phyloP scores from a whole-genome alignment of 2,329 filamentous ascomycete species.

The Penicillium sp. region DNA sequence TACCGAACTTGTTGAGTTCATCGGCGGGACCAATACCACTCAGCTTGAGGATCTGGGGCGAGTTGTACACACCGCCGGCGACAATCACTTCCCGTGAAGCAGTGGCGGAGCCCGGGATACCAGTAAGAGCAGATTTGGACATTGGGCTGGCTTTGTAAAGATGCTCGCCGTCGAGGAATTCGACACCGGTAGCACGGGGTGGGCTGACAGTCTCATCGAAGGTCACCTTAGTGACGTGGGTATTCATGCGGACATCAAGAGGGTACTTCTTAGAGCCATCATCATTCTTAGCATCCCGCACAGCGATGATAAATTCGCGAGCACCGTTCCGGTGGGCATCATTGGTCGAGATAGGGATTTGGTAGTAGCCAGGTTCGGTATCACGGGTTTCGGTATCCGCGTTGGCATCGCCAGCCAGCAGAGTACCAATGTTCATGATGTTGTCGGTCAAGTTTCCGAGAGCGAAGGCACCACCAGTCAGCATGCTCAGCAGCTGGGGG shows the following conservation, averaged over 20 bases:
- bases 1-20: slow-evolving; percentile 52
- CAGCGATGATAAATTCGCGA: slow-evolving; percentile 3
- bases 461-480: slow-evolving; percentile 53
- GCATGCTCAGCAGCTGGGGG: slow-evolving; percentile 52
- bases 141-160: slow-evolving; percentile 34
- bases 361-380: slow-evolving; percentile 51
- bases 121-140: slow-evolving; percentile 28
- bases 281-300: slow-evolving; percentile 23
- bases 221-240: slow-evolving; percentile 46
- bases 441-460: slow-evolving; percentile 48
- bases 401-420: slow-evolving; percentile 55
- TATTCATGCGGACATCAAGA: slow-evolving; percentile 54
- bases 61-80: slow-evolving; percentile 58
- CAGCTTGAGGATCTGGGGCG: slow-evolving; percentile 62
- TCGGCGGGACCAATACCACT: slow-evolving; percentile 57
- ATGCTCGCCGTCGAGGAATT: slow-evolving; percentile 46
- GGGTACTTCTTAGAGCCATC: slow-evolving; percentile 46
- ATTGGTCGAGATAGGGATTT: slow-evolving; percentile 44
- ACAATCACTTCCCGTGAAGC: slow-evolving; percentile 46
- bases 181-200: slow-evolving; percentile 47
- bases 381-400: slow-evolving; percentile 48
- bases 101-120: slow-evolving; percentile 40
- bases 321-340: neutral
- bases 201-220: slow-evolving; percentile 40
- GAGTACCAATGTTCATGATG: slow-evolving; percentile 44